Evolutionary conservation across 257 asterid species (phyloP).

Genomic region (Salvia rosmarinus): DNA sequence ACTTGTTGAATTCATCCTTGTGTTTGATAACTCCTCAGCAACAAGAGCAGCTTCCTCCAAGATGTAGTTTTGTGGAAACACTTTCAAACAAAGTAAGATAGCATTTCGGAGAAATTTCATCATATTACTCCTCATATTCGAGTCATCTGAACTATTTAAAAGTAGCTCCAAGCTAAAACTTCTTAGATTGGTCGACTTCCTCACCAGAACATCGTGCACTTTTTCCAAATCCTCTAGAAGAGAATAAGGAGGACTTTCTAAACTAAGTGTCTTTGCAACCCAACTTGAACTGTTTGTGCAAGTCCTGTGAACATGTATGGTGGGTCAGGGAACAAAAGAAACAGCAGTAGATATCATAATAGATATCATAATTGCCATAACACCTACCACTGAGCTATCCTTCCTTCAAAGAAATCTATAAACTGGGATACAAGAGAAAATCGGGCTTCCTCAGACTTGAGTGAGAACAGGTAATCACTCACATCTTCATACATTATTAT

Average conservation of each 20-base stretch:
- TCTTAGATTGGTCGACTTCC: constrained; percentile 40
- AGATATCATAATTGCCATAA: constrained; percentile 28
- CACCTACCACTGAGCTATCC: constrained; percentile 86
- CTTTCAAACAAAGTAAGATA: constrained; percentile 70
- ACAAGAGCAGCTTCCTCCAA: constrained; percentile 93
- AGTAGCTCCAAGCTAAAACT: constrained; percentile 61
- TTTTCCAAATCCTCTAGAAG: constrained; percentile 64
- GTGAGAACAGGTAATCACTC: constrained; percentile 80
- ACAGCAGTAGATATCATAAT: constrained; percentile 4
- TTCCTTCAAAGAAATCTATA: constrained; percentile 88
- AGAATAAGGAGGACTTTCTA: constrained; percentile 65
- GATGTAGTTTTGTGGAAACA: constrained; percentile 76
- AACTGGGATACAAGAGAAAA: constrained; percentile 76
- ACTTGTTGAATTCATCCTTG: constrained; percentile 55
- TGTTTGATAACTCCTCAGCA: constrained; percentile 84
- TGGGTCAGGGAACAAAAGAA: constrained; percentile 25
- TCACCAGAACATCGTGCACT: constrained; percentile 47
- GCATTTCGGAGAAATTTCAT: constrained; percentile 88
- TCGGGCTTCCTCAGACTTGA: constrained; percentile 77
- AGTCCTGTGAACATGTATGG: constrained; percentile 57
- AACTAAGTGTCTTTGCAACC: constrained; percentile 65
- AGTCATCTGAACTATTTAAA: constrained; percentile 55
- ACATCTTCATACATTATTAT: constrained; percentile 81
- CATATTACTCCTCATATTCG: constrained; percentile 62
- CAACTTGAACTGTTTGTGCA: constrained; percentile 91